Base-by-base conservation (phyloP, 1,284 basidiomycete species). In the Papiliotrema laurentii region DNA sequence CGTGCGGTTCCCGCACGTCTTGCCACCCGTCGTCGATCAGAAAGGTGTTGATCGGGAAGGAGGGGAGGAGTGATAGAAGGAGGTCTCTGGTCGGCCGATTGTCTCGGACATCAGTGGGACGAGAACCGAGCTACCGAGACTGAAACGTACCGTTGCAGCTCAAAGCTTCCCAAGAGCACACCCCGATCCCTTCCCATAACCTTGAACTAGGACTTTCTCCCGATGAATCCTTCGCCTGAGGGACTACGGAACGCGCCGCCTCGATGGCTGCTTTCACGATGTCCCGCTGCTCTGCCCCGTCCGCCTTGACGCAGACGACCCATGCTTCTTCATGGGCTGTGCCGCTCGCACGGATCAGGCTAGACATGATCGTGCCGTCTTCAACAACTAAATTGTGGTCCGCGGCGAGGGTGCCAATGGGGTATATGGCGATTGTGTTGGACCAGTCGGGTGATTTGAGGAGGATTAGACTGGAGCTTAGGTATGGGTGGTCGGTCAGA, bases 1-100 rank as follows among this genome's bases (percentile, higher is more conserved):
- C 16, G 38, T 25, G 34, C 13, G 45, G 31, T 44, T 50, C 11
- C 5, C 5, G 5, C 27, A 48, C 45, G 41, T 65, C 56, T 43
- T 63, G 64, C 66, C 66, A 68, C 14, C 66, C 66, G 50, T 65
- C 66, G 44, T 68, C 66, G 21, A 68, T 61, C 27, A 68, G 50
- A 47, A 61, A 66, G 2, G 60, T 55, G 40, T 60, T 55, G 28
- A 66, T 58, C 5, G 64, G 64, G 10, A 59, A 44, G 11, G 37
- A 14, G 16, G 57, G 59, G 11, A 59, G 45, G 24, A 61, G 49
- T 14, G 34, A 44, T 4, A 59, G 48, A 5, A 61, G 45, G 16
- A 55, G 43, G 16, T 61, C 46, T 10, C 24, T 13, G 21, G 5
- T 24, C 13, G 38, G 38, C 19, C 38, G 38, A 22, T 24, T 24